phyloP scores from a whole-genome alignment of 208 protist species.

The Acanthamoeba culbertsoni region DNA sequence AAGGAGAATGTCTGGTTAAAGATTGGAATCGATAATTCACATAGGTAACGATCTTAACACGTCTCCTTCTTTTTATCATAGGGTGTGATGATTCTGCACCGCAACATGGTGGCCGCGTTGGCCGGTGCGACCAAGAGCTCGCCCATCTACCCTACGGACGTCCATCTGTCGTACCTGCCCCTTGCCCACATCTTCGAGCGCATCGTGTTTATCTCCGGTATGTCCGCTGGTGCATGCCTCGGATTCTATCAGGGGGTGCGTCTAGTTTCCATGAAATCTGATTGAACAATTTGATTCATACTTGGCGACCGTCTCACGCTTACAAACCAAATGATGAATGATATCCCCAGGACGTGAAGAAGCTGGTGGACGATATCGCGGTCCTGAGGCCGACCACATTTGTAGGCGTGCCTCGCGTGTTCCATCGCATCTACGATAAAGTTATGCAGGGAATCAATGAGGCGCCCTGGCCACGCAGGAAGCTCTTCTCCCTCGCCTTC shows the following conservation, averaged over 20 bases:
- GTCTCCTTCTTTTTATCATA: background rate
- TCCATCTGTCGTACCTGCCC: conserved; percentile 86
- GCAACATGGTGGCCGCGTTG: conserved; percentile 67
- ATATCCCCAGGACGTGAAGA: conserved; percentile 77
- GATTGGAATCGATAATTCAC: too few relatives aligned
- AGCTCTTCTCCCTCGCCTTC: conserved; percentile 48
- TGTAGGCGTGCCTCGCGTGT: conserved; percentile 83
- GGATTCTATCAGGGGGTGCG: conserved; percentile 81
- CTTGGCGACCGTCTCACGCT: background rate
- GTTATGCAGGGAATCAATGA: conserved; percentile 63
- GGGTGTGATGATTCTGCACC: conserved; percentile 76
- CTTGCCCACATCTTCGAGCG: conserved; percentile 88
- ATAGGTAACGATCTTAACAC: too few relatives aligned
- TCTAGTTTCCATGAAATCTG: background rate
- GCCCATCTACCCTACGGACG: conserved; percentile 52
- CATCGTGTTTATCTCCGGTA: background rate
- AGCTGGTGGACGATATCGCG: conserved; percentile 82
- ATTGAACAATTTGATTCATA: background rate
- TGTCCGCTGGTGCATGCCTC: conserved; percentile 66
- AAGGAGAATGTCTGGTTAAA: too few relatives aligned
- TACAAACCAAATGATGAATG: too few relatives aligned
- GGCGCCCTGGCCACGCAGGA: background rate
- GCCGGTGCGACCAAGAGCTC: conserved; percentile 47
- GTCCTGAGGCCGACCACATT: conserved; percentile 84
- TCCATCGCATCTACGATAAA: conserved; percentile 81